Base-by-base conservation (phyloP, 169 alveolate genomes). In the Cryptosporidium meleagridis region DNA sequence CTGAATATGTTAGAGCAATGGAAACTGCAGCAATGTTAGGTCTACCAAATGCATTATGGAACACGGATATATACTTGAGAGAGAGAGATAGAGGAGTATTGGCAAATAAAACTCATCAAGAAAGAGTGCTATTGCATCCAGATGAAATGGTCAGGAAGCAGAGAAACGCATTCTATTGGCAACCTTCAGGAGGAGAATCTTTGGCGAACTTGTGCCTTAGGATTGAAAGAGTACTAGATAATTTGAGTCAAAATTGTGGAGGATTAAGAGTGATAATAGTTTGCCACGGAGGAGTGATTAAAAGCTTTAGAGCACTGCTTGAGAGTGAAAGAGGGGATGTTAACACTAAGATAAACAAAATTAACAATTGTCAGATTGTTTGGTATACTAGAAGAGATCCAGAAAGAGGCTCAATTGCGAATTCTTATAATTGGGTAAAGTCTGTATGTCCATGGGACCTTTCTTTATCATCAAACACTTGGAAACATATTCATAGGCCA, bases 251-350 rank as follows among this genome's bases (percentile, higher is more conserved):
- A 21, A 85, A 85, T 61, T 61, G 92, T 44, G 87, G 86, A 58
- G 94, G 94, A 39, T 69, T 92, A 31, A 61, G 93, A 53, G 94
- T 92, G 23, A 92, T 92, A 45, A 91, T 92, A 59, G 94, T 92
- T 55, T 92, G 94, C 84, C 94, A 92, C 55, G 94, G 94, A n/a
- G 94, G 94, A 5, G 94, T 92, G 21, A 92, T 92, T 29, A 92
- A 92, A 85, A 71, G 93, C 29, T 92, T 92, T 65, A 65, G 94
- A 39, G 93, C 94, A 26, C 37, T 92, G 73, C 75, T 92, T 51
- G 94, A 92, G 72, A 68, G 92, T 33, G 89, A 80, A 14, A 80
- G 89, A 26, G 75, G 75, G n/a, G 75, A 80, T 59, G 70, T n/a
- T 3, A 80, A 80, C 26, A 62, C 89, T 9, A 80, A 80, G 75